Percentiles rank a stretch among this genome's conserved stretches.
Conservation (phyloP, 306 rosid species). For the Phaseolus lunatus region DNA sequence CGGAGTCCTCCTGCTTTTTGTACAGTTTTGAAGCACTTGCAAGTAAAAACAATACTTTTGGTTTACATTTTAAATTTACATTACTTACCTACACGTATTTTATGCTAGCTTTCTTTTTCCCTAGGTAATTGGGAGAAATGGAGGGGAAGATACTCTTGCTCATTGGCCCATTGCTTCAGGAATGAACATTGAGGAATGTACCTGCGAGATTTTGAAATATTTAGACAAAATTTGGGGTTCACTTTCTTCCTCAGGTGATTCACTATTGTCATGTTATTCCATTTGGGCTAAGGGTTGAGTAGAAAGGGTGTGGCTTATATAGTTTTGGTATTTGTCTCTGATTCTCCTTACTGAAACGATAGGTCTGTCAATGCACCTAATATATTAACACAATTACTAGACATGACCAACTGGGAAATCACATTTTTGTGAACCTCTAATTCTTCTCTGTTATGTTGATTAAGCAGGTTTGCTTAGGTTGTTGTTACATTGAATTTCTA, state of each 20-base stretch:
- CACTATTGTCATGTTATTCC: conserved; percentile 31
- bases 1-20: conserved; percentile 89
- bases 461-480: conserved; percentile 33
- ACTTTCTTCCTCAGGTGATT: conserved; percentile 82
- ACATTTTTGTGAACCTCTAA: background rate
- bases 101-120: conserved; percentile 44
- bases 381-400: conserved; percentile 7
- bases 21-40: conserved; percentile 83
- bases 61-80: conserved; percentile 37
- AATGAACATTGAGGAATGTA: conserved; percentile 85
- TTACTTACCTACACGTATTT: conserved; percentile 32
- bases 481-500: conserved; percentile 21
- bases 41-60: conserved; percentile 57
- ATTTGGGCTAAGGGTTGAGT: conserved; percentile 3
- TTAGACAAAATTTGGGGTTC: conserved; percentile 84
- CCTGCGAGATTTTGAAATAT: conserved; percentile 86
- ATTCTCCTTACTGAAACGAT: background rate
- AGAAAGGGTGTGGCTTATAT: background rate
- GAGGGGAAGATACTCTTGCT: conserved; percentile 97
- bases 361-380: background rate
- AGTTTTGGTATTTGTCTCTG: background rate
- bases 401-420: background rate
- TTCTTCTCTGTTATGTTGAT: conserved; percentile 9
- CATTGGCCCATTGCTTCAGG: conserved; percentile 93
- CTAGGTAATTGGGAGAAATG: conserved; percentile 80